phyloP scores from a whole-genome alignment of 148 eudicot species.

The Rhododendron henanense region DNA sequence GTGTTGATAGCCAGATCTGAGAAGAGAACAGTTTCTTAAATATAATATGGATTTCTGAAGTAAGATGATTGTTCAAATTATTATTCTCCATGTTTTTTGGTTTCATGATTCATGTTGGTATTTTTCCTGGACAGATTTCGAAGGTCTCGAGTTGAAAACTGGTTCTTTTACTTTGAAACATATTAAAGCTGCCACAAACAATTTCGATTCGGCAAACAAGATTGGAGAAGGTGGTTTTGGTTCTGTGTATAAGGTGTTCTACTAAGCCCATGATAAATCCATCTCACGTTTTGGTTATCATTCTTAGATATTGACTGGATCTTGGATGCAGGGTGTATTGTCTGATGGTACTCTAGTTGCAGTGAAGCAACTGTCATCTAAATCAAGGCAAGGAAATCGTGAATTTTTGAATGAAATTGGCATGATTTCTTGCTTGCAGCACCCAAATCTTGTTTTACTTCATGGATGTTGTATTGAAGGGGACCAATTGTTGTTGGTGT shows the following conservation, averaged over 20 bases:
- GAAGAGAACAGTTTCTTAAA: background rate
- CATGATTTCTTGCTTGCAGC: constrained; percentile 51
- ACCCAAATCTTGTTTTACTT: constrained; percentile 53
- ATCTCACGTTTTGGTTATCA: background rate
- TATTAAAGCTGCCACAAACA: constrained; percentile 42
- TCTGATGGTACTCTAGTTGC: constrained; percentile 41
- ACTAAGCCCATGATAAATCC: background rate
- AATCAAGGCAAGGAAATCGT: constrained; percentile 47
- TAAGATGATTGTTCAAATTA: background rate
- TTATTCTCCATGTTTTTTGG: background rate
- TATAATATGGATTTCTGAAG: background rate
- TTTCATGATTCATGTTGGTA: background rate
- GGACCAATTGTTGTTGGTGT: constrained; percentile 39
- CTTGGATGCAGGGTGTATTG: constrained; percentile 33
- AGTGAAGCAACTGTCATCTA: constrained; percentile 48
- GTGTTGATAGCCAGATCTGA: background rate
- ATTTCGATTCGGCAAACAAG: constrained; percentile 42
- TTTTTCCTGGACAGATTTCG: constrained; percentile 29
- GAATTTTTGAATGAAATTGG: constrained; percentile 52
- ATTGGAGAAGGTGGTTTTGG: constrained; percentile 70
- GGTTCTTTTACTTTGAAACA: constrained; percentile 38
- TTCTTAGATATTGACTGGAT: background rate
- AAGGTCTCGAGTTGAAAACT: constrained; percentile 38
- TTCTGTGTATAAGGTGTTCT: constrained; percentile 49
- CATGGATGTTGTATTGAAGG: constrained; percentile 48